A percentile compares a stretch with the other conserved stretches of the same genome.
Evolutionary conservation across 768 basidiomycete genomes (phyloP).

Genomic region (Trametes punicea): DNA sequence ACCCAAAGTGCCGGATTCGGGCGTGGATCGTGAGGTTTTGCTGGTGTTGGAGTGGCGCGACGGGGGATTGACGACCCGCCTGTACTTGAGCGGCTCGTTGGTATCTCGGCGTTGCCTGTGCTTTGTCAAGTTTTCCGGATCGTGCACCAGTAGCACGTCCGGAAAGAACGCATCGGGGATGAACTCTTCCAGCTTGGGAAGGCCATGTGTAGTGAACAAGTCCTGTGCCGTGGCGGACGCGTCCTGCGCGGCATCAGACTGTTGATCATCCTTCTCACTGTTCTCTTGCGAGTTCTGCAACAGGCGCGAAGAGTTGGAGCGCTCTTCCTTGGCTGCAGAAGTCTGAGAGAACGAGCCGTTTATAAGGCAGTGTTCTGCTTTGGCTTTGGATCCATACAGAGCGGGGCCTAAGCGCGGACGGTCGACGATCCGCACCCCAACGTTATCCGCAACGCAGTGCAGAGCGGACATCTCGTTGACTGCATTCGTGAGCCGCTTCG

Average conservation of each 20-base stretch:
- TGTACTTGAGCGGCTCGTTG: conserved; percentile 15
- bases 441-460: not conserved
- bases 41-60: not conserved
- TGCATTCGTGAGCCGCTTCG: not conserved
- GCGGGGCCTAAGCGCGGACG: no score
- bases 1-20: not conserved
- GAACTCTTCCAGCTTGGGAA: conserved; percentile 29
- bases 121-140: conserved; percentile 8
- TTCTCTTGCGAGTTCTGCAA: no score
- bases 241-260: not conserved
- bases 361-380: no score
- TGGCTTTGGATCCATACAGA: no score
- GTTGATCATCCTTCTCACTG: not conserved
- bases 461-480: not conserved
- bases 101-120: not conserved
- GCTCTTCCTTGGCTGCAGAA: no score
- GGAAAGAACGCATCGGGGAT: conserved; percentile 27
- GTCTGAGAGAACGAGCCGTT: no score
- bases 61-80: conserved; percentile 14
- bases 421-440: not conserved
- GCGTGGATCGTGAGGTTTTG: not conserved
- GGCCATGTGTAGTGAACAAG: conserved; percentile 9
- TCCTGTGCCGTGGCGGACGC: not conserved
- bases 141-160: conserved; percentile 27
- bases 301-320: no score